Evolutionary conservation across 2,329 filamentous ascomycete species (phyloP).

Genomic region (Sarocladiaceae sp.): DNA sequence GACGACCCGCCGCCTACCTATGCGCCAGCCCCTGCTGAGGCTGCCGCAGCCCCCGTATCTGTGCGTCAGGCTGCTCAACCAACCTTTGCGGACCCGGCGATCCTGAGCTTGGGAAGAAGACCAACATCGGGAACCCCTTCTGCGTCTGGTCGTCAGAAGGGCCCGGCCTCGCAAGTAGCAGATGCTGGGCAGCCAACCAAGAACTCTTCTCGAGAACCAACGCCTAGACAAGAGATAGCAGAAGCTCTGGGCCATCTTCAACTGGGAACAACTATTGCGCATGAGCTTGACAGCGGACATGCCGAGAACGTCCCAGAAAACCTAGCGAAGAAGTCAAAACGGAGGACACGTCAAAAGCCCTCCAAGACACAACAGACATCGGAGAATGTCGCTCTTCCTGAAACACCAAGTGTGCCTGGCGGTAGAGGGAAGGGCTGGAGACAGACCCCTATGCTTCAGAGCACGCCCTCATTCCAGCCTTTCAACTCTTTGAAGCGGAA

Average conservation of each 20-base stretch:
- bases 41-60: conserved; percentile 19
- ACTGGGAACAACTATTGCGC: neutral
- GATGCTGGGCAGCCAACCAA: neutral
- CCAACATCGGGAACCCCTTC: conserved; percentile 26
- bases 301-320: conserved; percentile 8
- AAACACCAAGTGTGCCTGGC: conserved; percentile 11
- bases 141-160: conserved; percentile 11
- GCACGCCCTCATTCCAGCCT: conserved; percentile 58
- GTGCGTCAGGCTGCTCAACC: conserved; percentile 24
- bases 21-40: conserved; percentile 19
- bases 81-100: conserved; percentile 75
- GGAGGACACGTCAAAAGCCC: conserved; percentile 21
- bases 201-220: neutral
- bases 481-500: conserved; percentile 58
- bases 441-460: conserved; percentile 57
- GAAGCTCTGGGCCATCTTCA: neutral
- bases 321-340: conserved; percentile 9
- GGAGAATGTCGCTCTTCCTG: conserved; percentile 16
- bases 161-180: neutral
- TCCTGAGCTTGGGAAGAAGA: conserved; percentile 61
- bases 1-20: conserved; percentile 24
- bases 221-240: neutral
- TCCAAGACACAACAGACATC: conserved; percentile 20
- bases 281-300: conserved; percentile 7
- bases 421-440: conserved; percentile 52